Evolutionary conservation across 2,329 filamentous ascomycete species (phyloP).

Genomic region (Paraphaeosphaeria sporulosa): DNA sequence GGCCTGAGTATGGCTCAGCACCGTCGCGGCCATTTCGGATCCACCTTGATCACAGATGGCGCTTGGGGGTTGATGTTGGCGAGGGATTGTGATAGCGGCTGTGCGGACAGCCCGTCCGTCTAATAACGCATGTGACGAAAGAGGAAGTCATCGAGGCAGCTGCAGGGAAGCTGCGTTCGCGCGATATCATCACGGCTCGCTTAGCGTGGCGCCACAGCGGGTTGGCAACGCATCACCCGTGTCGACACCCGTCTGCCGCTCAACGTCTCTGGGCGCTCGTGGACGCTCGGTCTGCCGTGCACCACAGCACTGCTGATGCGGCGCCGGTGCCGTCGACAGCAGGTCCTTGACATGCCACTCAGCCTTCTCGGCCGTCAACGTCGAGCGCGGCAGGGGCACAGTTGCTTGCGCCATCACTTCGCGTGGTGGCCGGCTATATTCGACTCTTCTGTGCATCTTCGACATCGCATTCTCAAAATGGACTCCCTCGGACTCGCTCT

Average conservation of each 20-base stretch:
- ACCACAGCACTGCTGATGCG: not conserved
- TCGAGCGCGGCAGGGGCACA: not conserved
- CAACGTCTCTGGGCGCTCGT: constrained; percentile 8
- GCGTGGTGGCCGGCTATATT: not conserved
- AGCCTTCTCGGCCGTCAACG: not conserved
- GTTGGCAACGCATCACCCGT: constrained; percentile 12
- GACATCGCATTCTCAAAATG: not conserved
- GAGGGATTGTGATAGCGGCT: constrained; percentile 5
- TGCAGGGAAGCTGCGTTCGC: constrained; percentile 8
- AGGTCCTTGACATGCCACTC: not conserved
- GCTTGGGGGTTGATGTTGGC: not conserved
- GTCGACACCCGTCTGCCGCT: not conserved
- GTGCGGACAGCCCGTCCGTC: not conserved
- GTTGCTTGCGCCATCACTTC: not conserved
- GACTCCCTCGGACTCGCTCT: not conserved
- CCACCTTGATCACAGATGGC: not conserved
- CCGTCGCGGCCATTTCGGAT: not conserved
- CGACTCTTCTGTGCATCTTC: not conserved
- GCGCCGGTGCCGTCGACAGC: not conserved
- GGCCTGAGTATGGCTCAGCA: not conserved
- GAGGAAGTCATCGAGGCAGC: constrained; percentile 12
- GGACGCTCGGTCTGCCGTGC: not conserved
- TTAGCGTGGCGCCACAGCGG: constrained; percentile 4
- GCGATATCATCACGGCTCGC: constrained; percentile 10
- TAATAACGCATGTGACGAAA: not conserved